Percentiles rank a stretch among this genome's conserved stretches.
phyloP scores from a whole-genome alignment of 1,284 basidiomycete species.

The Cryptococcus floricola region DNA sequence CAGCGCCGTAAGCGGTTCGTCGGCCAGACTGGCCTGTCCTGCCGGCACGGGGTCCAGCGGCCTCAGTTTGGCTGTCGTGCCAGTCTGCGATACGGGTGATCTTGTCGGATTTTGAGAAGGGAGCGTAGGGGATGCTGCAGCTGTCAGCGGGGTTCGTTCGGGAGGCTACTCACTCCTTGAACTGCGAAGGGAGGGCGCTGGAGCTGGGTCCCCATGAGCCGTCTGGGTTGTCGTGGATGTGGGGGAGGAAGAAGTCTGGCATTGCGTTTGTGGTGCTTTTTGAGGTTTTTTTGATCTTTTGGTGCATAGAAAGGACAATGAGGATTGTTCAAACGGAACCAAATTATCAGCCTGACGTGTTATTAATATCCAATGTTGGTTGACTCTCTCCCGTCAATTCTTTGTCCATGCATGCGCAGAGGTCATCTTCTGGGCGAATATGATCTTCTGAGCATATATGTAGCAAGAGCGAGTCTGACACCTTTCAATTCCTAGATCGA shows the following conservation, averaged over 20 bases:
- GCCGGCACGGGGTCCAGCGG: conserved; percentile 57
- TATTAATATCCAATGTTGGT: too few species aligned
- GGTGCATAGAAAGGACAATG: not conserved
- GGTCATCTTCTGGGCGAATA: too few species aligned
- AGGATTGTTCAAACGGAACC: not conserved
- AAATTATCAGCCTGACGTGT: too few species aligned
- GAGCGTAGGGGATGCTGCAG: conserved; percentile 79
- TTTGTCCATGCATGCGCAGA: too few species aligned
- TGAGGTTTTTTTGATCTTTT: not conserved
- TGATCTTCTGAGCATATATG: too few species aligned
- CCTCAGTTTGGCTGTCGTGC: conserved; percentile 60
- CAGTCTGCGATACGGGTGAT: conserved; percentile 97
- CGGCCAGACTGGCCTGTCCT: conserved; percentile 24
- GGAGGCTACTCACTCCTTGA: conserved; percentile 46
- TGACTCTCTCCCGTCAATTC: too few species aligned
- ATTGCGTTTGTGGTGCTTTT: conserved; percentile 20
- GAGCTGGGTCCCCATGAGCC: conserved; percentile 51
- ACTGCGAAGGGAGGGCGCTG: conserved; percentile 42
- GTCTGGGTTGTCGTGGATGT: conserved; percentile 49
- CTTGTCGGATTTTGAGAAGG: conserved; percentile 97
- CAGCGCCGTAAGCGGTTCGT: conserved; percentile 52
- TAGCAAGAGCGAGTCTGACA: too few species aligned
- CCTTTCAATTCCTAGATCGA: too few species aligned
- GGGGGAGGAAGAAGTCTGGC: conserved; percentile 46
- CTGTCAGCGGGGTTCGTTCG: not conserved